Conservation (phyloP, 2,329 filamentous ascomycete genomes). For the Samsoniella hepiali region DNA sequence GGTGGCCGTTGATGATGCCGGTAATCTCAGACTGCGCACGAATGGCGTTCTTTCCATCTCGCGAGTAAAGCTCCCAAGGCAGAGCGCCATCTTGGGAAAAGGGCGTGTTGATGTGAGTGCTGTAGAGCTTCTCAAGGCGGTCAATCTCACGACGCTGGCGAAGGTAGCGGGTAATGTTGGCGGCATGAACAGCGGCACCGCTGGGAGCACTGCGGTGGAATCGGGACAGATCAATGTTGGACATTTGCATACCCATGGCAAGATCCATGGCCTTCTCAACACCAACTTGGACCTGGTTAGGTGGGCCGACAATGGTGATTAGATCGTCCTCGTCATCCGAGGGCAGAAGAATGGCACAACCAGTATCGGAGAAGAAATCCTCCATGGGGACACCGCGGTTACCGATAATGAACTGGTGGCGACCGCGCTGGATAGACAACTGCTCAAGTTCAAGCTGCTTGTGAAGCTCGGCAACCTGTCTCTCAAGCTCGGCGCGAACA, state of each 20-base stretch:
- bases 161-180: slow-evolving; percentile 83
- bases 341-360: slow-evolving; percentile 83
- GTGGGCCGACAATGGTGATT: slow-evolving; percentile 79
- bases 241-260: slow-evolving; percentile 81
- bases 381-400: slow-evolving; percentile 75
- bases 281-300: slow-evolving; percentile 68
- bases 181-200: slow-evolving; percentile 74
- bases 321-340: slow-evolving; percentile 74
- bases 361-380: slow-evolving; percentile 85
- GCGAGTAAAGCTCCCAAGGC: slow-evolving; percentile 84
- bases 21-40: slow-evolving; percentile 73
- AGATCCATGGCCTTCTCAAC: slow-evolving; percentile 84
- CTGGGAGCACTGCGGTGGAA: slow-evolving; percentile 72
- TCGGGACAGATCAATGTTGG: slow-evolving; percentile 76
- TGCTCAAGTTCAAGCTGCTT: slow-evolving; percentile 74
- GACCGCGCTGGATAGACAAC: slow-evolving; percentile 76
- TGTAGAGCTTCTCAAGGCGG: slow-evolving; percentile 74
- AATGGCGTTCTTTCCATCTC: slow-evolving; percentile 78
- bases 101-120: slow-evolving; percentile 84
- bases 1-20: slow-evolving; percentile 69
- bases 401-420: slow-evolving; percentile 93
- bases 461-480: slow-evolving; percentile 70
- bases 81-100: slow-evolving; percentile 65
- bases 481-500: slow-evolving; percentile 76
- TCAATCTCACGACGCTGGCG: slow-evolving; percentile 77